These are phyloP conservation scores for Fusarium oxysporum DNA, from an alignment of 2,329 filamentous ascomycete genomes.

Conservation along the genomic window DNA sequence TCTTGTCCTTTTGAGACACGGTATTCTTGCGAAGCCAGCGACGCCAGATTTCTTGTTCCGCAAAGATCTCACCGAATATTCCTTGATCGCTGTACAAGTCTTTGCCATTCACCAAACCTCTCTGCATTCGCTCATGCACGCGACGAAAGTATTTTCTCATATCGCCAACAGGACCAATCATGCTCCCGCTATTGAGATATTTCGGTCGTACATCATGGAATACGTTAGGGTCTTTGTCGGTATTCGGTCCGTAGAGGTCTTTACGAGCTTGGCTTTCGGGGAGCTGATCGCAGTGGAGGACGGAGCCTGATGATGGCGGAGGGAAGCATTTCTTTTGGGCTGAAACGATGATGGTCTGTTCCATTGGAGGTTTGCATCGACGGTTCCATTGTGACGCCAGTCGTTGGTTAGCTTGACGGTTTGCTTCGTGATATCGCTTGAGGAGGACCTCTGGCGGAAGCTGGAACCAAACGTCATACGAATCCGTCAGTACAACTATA, in stretches of 20 bases:
- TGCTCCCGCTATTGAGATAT: slow-evolving; percentile 45
- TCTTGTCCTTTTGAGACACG: not conserved
- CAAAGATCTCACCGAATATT: slow-evolving; percentile 45
- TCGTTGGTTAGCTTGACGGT: slow-evolving; percentile 26
- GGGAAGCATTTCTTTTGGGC: slow-evolving; percentile 42
- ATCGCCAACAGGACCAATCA: slow-evolving; percentile 44
- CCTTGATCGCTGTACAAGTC: slow-evolving; percentile 45
- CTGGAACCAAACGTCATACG: slow-evolving; percentile 48
- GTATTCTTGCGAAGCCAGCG: not conserved
- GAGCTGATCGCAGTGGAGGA: slow-evolving; percentile 34
- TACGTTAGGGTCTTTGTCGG: slow-evolving; percentile 3
- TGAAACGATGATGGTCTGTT: slow-evolving; percentile 38
- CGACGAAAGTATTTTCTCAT: slow-evolving; percentile 40
- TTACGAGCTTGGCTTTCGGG: slow-evolving; percentile 27
- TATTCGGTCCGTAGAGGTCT: slow-evolving; percentile 36
- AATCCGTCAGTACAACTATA: slow-evolving; percentile 42
- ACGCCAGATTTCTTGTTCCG: slow-evolving; percentile 43
- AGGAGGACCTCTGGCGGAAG: slow-evolving; percentile 45
- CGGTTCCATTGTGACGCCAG: slow-evolving; percentile 14
- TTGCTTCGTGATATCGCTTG: slow-evolving; percentile 41
- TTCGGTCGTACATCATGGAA: slow-evolving; percentile 35
- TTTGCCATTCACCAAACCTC: not conserved
- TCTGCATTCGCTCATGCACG: slow-evolving; percentile 35
- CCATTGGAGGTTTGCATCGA: not conserved
- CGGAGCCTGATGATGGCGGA: not conserved